Conservation (phyloP, 1,139 yeast genomes). For the Debaryomyces sp. region DNA sequence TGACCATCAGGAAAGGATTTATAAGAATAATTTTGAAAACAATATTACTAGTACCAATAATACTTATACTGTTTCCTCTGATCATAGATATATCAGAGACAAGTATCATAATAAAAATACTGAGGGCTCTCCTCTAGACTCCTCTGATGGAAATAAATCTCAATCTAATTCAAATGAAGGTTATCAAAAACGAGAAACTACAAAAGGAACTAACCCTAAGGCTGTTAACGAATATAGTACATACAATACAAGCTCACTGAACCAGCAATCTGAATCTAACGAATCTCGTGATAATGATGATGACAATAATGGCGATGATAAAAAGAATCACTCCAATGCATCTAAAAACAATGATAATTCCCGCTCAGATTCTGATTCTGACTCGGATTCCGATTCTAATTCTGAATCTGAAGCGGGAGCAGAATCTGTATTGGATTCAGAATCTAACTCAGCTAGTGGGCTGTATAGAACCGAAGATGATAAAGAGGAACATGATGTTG, state of each 20-base stretch:
- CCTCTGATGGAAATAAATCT: background rate
- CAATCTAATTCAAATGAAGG: background rate
- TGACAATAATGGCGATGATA: background rate
- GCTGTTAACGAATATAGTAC: background rate
- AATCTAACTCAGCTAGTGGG: slow-evolving; percentile 1
- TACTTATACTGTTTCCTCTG: background rate
- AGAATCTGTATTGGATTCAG: background rate
- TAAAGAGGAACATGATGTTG: slow-evolving; percentile 13
- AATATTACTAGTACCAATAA: background rate
- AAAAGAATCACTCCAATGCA: background rate
- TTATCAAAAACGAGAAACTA: background rate
- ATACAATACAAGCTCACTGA: background rate
- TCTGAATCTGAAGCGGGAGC: background rate
- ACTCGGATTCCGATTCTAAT: background rate
- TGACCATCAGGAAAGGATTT: background rate
- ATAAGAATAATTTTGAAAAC: background rate
- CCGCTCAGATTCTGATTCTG: background rate
- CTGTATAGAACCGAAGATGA: slow-evolving; percentile 18
- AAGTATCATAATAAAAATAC: background rate
- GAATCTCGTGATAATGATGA: background rate
- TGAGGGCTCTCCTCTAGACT: background rate
- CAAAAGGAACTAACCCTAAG: background rate
- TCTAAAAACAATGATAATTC: background rate
- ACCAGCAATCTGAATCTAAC: background rate
- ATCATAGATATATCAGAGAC: background rate